Percentiles rank a stretch among this genome's conserved stretches.
These are phyloP conservation scores for Boletus subparvulus DNA, from an alignment of 768 basidiomycete genomes.

Conservation along the genomic window DNA sequence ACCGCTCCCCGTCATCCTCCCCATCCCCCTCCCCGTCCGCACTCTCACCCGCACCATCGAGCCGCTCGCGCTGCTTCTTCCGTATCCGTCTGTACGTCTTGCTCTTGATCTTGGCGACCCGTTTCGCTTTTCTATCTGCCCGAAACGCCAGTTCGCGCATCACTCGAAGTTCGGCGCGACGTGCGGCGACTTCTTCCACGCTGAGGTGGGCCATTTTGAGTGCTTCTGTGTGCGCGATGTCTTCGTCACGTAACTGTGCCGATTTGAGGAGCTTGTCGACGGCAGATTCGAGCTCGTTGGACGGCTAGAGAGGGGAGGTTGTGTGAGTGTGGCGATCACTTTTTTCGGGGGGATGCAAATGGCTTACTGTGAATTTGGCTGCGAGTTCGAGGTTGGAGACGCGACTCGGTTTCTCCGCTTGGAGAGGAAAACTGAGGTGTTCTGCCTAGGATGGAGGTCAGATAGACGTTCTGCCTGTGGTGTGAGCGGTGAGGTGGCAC, in stretches of 20 bases:
- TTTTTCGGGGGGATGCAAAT: background rate
- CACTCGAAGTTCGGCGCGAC: constrained; percentile 77
- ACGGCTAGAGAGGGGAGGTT: constrained; percentile 50
- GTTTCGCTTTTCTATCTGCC: constrained; percentile 85
- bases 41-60: constrained; percentile 46
- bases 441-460: constrained; percentile 59
- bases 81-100: constrained; percentile 87
- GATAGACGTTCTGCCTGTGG: background rate
- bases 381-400: constrained; percentile 73
- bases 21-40: constrained; percentile 22
- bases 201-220: constrained; percentile 79
- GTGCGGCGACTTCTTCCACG: constrained; percentile 81
- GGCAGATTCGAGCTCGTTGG: constrained; percentile 80
- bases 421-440: constrained; percentile 83
- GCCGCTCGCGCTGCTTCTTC: constrained; percentile 71
- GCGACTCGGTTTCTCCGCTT: constrained; percentile 53
- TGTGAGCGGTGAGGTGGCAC: constrained; percentile 5
- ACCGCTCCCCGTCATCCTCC: constrained; percentile 46
- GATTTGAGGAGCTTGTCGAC: constrained; percentile 78
- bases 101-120: constrained; percentile 93
- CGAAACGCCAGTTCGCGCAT: constrained; percentile 95
- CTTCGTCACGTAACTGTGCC: constrained; percentile 81
- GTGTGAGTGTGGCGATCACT: background rate
- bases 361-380: constrained; percentile 78
- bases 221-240: constrained; percentile 78